phyloP scores from a whole-genome alignment of 441 rosid genomes.

The Gossypium davidsonii region DNA sequence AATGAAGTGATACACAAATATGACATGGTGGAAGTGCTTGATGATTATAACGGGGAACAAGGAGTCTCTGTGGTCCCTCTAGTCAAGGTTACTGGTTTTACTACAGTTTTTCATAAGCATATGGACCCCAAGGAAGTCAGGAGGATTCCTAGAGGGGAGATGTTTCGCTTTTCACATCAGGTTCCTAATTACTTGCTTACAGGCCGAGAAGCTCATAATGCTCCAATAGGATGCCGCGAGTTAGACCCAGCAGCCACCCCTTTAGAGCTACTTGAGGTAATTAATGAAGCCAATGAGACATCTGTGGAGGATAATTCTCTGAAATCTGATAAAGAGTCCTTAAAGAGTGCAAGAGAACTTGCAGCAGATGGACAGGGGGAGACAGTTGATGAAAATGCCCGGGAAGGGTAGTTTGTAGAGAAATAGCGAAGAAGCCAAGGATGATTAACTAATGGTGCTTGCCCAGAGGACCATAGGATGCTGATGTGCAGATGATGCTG shows the following conservation, averaged over 20 bases:
- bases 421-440: slow-evolving; percentile 1
- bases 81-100: slow-evolving; percentile 65
- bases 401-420: slow-evolving; percentile 13
- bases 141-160: slow-evolving; percentile 62
- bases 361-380: slow-evolving; percentile 2
- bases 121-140: slow-evolving; percentile 34
- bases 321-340: slow-evolving; percentile 20
- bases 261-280: slow-evolving; percentile 45
- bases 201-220: slow-evolving; percentile 64
- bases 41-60: slow-evolving; percentile 41
- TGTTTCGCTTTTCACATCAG: slow-evolving; percentile 90
- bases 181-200: slow-evolving; percentile 74
- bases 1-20: slow-evolving; percentile 67
- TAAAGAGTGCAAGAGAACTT: background rate
- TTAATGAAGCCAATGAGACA: slow-evolving; percentile 24
- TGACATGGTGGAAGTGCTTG: slow-evolving; percentile 78
- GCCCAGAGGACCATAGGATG: slow-evolving; percentile 12
- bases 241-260: slow-evolving; percentile 96
- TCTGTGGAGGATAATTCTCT: slow-evolving; percentile 16
- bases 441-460: background rate
- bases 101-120: slow-evolving; percentile 53
- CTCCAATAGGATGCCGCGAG: slow-evolving; percentile 64
- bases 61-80: slow-evolving; percentile 53
- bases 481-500: slow-evolving; percentile 6
- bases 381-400: background rate